These are phyloP conservation scores for Phaeolepiota aurea DNA, from an alignment of 768 basidiomycete genomes.

Conservation along the genomic window DNA sequence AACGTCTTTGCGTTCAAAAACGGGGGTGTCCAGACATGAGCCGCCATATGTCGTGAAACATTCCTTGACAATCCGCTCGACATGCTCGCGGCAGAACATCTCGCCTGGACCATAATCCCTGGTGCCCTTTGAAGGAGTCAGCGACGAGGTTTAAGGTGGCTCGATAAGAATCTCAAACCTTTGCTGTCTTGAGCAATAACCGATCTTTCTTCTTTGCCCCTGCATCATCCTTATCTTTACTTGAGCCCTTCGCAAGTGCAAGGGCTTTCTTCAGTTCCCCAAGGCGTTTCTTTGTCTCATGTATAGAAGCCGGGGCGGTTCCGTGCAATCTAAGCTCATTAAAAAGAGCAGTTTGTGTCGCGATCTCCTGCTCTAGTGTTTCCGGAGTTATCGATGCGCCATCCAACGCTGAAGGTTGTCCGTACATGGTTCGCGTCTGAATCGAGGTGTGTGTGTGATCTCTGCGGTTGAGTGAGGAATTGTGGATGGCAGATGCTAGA, in stretches of 20 bases:
- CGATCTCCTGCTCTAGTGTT: constrained; percentile 43
- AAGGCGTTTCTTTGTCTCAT: constrained; percentile 61
- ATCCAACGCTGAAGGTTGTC: background rate
- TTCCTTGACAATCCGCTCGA: constrained; percentile 82
- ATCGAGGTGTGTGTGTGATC: background rate
- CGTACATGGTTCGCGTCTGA: too few relatives aligned
- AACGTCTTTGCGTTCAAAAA: constrained; percentile 96
- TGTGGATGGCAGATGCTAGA: background rate
- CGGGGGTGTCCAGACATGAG: constrained; percentile 91
- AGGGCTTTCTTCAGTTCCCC: constrained; percentile 59
- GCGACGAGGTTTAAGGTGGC: background rate
- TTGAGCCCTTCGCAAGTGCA: constrained; percentile 31
- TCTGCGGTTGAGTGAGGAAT: background rate
- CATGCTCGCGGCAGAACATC: constrained; percentile 85
- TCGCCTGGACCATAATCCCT: constrained; percentile 90
- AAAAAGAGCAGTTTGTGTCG: constrained; percentile 45
- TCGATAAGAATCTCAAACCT: constrained; percentile 43
- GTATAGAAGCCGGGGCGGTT: constrained; percentile 39
- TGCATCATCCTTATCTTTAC: constrained; percentile 36
- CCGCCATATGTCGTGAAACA: constrained; percentile 88
- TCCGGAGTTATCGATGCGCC: background rate
- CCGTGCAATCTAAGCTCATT: constrained; percentile 53
- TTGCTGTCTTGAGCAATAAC: constrained; percentile 86
- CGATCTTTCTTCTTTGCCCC: constrained; percentile 58
- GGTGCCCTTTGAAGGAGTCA: constrained; percentile 58